Conservation (phyloP, 2,329 filamentous ascomycete genomes). For the Aspergillus fischeri region DNA sequence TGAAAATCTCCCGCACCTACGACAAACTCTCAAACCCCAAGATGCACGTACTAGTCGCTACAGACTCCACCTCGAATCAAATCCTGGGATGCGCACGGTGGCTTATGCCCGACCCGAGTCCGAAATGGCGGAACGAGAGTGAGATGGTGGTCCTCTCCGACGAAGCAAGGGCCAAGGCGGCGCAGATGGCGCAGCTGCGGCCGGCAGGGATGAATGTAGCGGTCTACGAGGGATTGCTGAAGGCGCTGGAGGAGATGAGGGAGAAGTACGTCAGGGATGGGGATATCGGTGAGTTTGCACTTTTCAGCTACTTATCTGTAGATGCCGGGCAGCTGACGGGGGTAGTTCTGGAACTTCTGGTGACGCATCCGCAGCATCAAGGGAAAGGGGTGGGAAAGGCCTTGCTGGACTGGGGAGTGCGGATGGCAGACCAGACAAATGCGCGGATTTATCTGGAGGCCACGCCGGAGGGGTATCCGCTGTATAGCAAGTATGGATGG, state of each 20-base stretch:
- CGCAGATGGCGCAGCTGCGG: slow-evolving; percentile 38
- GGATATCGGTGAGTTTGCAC: slow-evolving; percentile 20
- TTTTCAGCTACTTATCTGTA: no score
- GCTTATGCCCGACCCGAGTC: slow-evolving; percentile 24
- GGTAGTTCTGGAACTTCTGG: slow-evolving; percentile 45
- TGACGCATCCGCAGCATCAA: slow-evolving; percentile 41
- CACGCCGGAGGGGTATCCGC: slow-evolving; percentile 43
- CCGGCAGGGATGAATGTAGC: slow-evolving; percentile 45
- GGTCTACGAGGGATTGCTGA: slow-evolving; percentile 17
- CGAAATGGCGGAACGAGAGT: slow-evolving; percentile 12
- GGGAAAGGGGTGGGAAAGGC: slow-evolving; percentile 44
- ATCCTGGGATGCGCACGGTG: slow-evolving; percentile 50
- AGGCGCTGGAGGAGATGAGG: slow-evolving; percentile 14
- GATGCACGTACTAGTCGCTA: slow-evolving; percentile 40
- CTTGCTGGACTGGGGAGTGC: slow-evolving; percentile 48
- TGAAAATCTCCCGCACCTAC: slow-evolving; percentile 35
- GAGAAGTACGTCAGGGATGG: slow-evolving; percentile 15
- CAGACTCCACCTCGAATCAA: slow-evolving; percentile 26
- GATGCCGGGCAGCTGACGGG: not conserved
- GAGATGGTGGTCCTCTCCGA: slow-evolving; percentile 31
- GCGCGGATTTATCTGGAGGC: slow-evolving; percentile 50
- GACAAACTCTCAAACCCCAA: slow-evolving; percentile 41
- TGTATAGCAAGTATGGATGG: slow-evolving; percentile 52
- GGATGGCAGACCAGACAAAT: slow-evolving; percentile 43
- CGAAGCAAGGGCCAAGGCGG: slow-evolving; percentile 36